Conservation (phyloP, 225 moss, liverwort and hornwort species). For the Sphagnum contortum region DNA sequence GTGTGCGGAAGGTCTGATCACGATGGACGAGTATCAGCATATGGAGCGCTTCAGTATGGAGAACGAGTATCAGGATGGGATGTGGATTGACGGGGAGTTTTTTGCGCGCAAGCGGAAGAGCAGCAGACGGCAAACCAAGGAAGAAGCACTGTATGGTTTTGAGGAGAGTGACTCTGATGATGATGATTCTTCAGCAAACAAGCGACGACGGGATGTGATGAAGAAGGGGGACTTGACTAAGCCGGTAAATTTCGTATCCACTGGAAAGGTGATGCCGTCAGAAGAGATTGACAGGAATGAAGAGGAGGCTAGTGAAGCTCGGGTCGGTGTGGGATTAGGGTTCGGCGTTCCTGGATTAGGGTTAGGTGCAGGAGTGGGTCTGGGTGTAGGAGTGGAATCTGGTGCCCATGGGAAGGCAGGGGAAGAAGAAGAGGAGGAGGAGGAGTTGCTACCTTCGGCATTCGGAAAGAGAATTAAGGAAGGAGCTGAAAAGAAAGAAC, state of each 20-base stretch:
- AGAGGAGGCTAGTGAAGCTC: slow-evolving; percentile 32
- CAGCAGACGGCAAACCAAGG: slow-evolving; percentile 66
- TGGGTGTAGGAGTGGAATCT: slow-evolving; percentile 38
- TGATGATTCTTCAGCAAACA: slow-evolving; percentile 56
- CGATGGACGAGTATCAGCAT: slow-evolving; percentile 93
- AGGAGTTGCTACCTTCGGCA: slow-evolving; percentile 78
- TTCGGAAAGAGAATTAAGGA: slow-evolving; percentile 89
- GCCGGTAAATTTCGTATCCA: slow-evolving; percentile 77
- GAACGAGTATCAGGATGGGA: slow-evolving; percentile 66
- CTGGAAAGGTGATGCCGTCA: slow-evolving; percentile 58
- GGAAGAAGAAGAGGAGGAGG: slow-evolving; percentile 38
- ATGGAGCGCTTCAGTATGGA: slow-evolving; percentile 91
- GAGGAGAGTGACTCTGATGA: slow-evolving; percentile 74
- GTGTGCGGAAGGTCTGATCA: not conserved
- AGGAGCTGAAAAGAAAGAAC: slow-evolving; percentile 69
- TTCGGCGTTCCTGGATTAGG: slow-evolving; percentile 30
- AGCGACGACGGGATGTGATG: slow-evolving; percentile 56
- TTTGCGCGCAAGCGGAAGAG: slow-evolving; percentile 55
- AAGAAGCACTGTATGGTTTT: slow-evolving; percentile 77
- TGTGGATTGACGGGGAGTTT: slow-evolving; percentile 67
- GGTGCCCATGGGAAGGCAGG: slow-evolving; percentile 7
- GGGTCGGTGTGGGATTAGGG: slow-evolving; percentile 39
- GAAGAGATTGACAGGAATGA: slow-evolving; percentile 51
- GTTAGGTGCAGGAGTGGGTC: slow-evolving; percentile 7
- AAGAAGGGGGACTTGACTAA: slow-evolving; percentile 69